Conservation (phyloP, 139 green algal species). For the Chlamydomonas sphaeroides region DNA sequence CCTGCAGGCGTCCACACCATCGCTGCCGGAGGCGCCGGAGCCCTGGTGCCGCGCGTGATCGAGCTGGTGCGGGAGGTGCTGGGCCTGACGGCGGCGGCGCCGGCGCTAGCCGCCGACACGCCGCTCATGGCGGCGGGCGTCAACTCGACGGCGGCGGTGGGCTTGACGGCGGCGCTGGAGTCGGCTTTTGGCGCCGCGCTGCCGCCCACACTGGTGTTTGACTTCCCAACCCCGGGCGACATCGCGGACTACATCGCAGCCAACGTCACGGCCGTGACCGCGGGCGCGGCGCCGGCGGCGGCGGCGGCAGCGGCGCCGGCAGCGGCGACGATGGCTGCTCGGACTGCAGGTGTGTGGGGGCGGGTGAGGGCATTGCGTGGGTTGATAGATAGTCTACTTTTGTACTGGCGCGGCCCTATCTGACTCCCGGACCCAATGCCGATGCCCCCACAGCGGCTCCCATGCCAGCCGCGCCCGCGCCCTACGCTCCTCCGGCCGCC, state of each 20-base stretch:
- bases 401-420: constrained; percentile 22
- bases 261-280: neutral
- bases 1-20: no score
- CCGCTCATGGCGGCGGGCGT: constrained; percentile 78
- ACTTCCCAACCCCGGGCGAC: constrained; percentile 64
- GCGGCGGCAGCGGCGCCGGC: neutral
- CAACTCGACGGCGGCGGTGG: constrained; percentile 59
- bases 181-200: constrained; percentile 46
- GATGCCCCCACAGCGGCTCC: no score
- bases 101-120: constrained; percentile 53
- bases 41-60: constrained; percentile 1
- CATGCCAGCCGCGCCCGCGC: no score
- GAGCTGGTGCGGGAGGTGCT: constrained; percentile 3
- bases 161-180: constrained; percentile 61
- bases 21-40: no score
- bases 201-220: constrained; percentile 69
- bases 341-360: no score
- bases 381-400: no score
- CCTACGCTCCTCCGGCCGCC: no score
- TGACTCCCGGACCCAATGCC: no score
- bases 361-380: no score
- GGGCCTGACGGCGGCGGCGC: neutral
- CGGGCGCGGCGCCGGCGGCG: no score
- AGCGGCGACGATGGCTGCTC: no score
- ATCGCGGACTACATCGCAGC: constrained; percentile 56